phyloP scores from a whole-genome alignment of 306 rosid genomes.

The Adenanthera pavonina region DNA sequence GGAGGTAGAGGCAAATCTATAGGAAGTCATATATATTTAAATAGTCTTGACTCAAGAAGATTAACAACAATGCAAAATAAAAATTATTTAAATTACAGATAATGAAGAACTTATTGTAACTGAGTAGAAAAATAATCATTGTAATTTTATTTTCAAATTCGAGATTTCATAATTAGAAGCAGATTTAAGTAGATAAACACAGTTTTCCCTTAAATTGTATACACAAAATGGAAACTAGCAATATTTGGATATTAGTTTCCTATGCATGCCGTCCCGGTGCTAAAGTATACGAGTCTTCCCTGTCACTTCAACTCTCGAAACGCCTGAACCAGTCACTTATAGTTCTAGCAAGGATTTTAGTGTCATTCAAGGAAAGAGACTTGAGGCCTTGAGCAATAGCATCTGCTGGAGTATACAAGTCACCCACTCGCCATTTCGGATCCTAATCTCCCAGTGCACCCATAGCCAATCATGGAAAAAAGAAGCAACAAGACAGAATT shows the following conservation, averaged over 20 bases:
- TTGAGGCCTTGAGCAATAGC: slow-evolving; percentile 85
- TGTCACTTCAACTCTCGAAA: slow-evolving; percentile 55
- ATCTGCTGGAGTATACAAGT: slow-evolving; percentile 87
- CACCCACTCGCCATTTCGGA: slow-evolving; percentile 90
- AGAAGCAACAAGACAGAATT: background rate
- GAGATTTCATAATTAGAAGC: background rate
- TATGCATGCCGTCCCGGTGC: background rate
- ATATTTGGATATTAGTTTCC: slow-evolving; percentile 16
- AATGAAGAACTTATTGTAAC: background rate
- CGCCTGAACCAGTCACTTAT: slow-evolving; percentile 73
- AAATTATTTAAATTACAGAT: background rate
- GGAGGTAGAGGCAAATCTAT: too few species aligned
- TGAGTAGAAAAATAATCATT: background rate
- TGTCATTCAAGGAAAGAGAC: slow-evolving; percentile 72
- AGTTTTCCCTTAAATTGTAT: background rate
- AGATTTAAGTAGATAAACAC: background rate
- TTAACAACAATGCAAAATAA: too few species aligned
- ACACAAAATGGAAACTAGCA: background rate
- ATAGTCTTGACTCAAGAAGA: too few species aligned
- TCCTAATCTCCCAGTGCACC: slow-evolving; percentile 55
- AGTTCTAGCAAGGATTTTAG: slow-evolving; percentile 63
- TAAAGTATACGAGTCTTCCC: slow-evolving; percentile 7
- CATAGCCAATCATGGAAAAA: background rate
- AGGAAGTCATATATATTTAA: too few species aligned
- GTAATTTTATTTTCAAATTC: background rate